Percentiles rank a stretch among this genome's conserved stretches.
Evolutionary conservation across 331 rosid species (phyloP).

Genomic region (Pyracantha coccinea): DNA sequence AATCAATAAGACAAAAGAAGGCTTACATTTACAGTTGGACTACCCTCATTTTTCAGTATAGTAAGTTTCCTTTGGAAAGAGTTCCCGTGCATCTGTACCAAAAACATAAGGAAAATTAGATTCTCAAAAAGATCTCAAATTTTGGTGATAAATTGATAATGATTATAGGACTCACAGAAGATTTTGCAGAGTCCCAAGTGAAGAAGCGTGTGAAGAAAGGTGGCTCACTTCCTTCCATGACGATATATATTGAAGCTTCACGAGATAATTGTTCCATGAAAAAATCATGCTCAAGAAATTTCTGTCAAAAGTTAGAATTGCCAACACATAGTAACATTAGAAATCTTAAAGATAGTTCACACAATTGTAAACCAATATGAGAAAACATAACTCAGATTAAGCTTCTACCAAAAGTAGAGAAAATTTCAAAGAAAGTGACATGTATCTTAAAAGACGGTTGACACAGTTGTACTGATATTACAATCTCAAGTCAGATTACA

Average conservation of each 20-base stretch:
- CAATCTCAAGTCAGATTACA: not conserved
- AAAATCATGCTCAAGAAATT: conserved; percentile 82
- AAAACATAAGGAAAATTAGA: conserved; percentile 11
- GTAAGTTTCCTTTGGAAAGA: conserved; percentile 93
- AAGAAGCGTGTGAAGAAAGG: conserved; percentile 95
- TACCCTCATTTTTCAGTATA: conserved; percentile 61
- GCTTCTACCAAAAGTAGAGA: not conserved
- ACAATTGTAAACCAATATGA: conserved; percentile 5
- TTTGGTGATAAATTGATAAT: not conserved
- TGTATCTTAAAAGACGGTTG: not conserved
- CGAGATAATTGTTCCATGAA: conserved; percentile 63
- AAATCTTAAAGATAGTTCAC: conserved; percentile 10
- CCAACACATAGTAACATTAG: conserved; percentile 3
- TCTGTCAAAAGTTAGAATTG: conserved; percentile 38
- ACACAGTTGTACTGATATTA: not conserved
- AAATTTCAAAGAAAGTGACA: not conserved
- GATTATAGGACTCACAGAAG: conserved; percentile 45
- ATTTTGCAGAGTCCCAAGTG: conserved; percentile 83
- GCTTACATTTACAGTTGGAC: conserved; percentile 58
- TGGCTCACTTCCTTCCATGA: conserved; percentile 95
- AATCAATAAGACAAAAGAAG: conserved; percentile 17
- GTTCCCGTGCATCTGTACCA: conserved; percentile 84
- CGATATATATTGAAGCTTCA: conserved; percentile 66
- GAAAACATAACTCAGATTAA: not conserved
- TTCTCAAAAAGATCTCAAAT: conserved; percentile 6